Conservation (phyloP, 495 filamentous ascomycete genomes). For the Neurospora sp. region DNA sequence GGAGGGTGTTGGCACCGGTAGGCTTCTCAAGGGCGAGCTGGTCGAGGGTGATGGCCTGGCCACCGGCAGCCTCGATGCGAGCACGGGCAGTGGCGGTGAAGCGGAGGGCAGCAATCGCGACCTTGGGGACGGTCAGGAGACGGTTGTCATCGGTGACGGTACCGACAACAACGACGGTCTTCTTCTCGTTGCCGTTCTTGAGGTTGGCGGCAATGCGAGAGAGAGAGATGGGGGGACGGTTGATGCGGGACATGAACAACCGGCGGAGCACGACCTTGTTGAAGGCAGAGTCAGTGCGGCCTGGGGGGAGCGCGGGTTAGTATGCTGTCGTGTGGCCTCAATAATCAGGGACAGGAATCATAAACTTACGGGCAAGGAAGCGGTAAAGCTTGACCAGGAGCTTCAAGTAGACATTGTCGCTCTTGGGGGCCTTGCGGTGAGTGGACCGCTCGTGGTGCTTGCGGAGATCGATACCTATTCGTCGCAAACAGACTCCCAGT, state of each 20-base stretch:
- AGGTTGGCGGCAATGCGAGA: conserved; percentile 72
- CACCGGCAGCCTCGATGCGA: conserved; percentile 83
- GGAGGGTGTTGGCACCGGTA: conserved; percentile 86
- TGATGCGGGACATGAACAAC: conserved; percentile 94
- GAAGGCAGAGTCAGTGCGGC: conserved; percentile 92
- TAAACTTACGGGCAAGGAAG: conserved; percentile 86
- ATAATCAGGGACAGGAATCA: not conserved
- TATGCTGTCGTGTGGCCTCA: not conserved
- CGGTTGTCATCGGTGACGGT: conserved; percentile 96
- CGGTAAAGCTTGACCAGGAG: conserved; percentile 98
- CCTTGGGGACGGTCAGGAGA: conserved; percentile 77
- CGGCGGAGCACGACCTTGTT: conserved; percentile 95
- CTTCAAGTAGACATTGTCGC: conserved; percentile 95
- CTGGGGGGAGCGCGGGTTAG: conserved; percentile 30
- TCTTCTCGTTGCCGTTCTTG: conserved; percentile 61
- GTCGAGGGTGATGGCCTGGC: conserved; percentile 88
- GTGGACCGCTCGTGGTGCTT: conserved; percentile 79
- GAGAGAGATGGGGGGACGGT: conserved; percentile 89
- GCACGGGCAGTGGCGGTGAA: conserved; percentile 94
- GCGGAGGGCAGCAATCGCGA: conserved; percentile 81
- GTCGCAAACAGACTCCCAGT: conserved; percentile 31
- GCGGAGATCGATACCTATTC: conserved; percentile 57
- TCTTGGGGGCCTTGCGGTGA: conserved; percentile 92
- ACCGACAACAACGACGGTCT: conserved; percentile 86
- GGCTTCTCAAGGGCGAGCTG: conserved; percentile 89